Evolutionary conservation across 768 basidiomycete genomes (phyloP).

Genomic region (Trametes punicea): DNA sequence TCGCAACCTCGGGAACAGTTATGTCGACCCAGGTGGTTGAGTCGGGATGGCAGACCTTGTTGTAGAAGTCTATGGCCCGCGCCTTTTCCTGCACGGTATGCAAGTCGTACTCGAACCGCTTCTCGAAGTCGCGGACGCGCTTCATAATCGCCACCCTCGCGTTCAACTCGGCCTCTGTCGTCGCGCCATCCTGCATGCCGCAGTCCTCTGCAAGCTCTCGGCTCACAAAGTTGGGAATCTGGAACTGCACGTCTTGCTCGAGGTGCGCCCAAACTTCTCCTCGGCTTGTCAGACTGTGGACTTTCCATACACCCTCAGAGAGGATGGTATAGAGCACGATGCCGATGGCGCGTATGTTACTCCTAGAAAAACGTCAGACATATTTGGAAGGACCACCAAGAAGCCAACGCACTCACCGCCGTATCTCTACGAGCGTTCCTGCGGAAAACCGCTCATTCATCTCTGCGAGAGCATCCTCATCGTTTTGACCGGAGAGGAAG

Average conservation of each 20-base stretch:
- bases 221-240: constrained; percentile 54
- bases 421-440: constrained; percentile 32
- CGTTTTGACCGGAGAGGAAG: background rate
- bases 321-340: constrained; percentile 16
- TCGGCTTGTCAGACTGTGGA: constrained; percentile 12
- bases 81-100: constrained; percentile 32
- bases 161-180: constrained; percentile 34
- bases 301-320: background rate
- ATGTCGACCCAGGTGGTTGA: constrained; percentile 52
- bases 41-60: constrained; percentile 41
- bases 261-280: constrained; percentile 54
- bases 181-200: constrained; percentile 34
- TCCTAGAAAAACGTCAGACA: background rate
- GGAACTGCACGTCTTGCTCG: constrained; percentile 55
- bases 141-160: constrained; percentile 67
- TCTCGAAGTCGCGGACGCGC: constrained; percentile 52
- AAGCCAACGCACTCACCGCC: constrained; percentile 22
- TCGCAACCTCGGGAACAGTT: constrained; percentile 52
- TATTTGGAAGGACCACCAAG: background rate
- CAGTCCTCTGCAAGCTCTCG: constrained; percentile 46
- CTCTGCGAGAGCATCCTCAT: background rate
- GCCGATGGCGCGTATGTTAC: constrained; percentile 2
- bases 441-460: constrained; percentile 24
- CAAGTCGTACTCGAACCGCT: constrained; percentile 39
- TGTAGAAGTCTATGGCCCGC: constrained; percentile 35